Percentiles rank a stretch among this genome's conserved stretches.
These are phyloP conservation scores for Calycina marina DNA, from an alignment of 2,329 filamentous ascomycete genomes.

Conservation along the genomic window DNA sequence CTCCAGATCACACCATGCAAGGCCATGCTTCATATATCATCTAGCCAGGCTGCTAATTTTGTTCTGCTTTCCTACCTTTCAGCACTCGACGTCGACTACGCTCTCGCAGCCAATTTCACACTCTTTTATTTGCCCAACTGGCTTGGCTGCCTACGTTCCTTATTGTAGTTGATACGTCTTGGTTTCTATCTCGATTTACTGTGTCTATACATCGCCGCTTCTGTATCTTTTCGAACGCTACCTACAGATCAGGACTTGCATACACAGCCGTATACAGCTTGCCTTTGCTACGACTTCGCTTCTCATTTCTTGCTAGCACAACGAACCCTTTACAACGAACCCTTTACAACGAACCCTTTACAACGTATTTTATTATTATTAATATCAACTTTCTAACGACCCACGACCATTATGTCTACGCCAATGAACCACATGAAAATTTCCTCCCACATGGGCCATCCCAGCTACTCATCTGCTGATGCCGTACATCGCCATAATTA, in stretches of 20 bases:
- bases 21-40: conserved; percentile 19
- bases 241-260: too few relatives aligned
- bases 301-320: conserved; percentile 21
- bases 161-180: conserved; percentile 24
- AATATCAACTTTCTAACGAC: conserved; percentile 13
- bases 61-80: conserved; percentile 14
- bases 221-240: conserved; percentile 5
- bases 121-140: conserved; percentile 36
- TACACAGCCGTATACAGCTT: conserved; percentile 31
- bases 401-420: conserved; percentile 21
- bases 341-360: too few relatives aligned
- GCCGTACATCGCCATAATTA: conserved; percentile 42
- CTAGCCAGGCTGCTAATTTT: conserved; percentile 6
- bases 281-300: conserved; percentile 22
- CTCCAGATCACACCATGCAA: conserved; percentile 16
- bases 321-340: conserved; percentile 15
- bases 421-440: conserved; percentile 22
- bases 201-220: conserved; percentile 14
- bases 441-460: conserved; percentile 16
- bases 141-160: conserved; percentile 39
- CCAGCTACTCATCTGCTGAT: conserved; percentile 29
- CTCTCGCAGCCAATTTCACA: conserved; percentile 24
- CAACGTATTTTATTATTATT: conserved; percentile 7
- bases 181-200: conserved; percentile 17
- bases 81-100: conserved; percentile 22